Conservation (phyloP, 2,329 filamentous ascomycete genomes). For the Clarireedia sp. region DNA sequence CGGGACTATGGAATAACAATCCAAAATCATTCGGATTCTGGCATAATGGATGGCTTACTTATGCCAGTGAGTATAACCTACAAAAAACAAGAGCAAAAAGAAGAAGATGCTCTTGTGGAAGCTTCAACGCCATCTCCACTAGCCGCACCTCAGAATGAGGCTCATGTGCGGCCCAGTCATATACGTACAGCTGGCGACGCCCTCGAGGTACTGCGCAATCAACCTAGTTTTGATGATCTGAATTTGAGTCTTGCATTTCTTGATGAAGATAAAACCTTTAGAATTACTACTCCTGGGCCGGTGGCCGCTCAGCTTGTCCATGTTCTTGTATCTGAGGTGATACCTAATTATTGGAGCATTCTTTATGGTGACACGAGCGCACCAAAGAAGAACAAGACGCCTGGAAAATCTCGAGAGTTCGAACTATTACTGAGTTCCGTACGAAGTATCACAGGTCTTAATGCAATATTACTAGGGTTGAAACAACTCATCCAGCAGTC, state of each 20-base stretch:
- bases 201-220: slow-evolving; percentile 50
- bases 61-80: slow-evolving; percentile 39
- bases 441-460: slow-evolving; percentile 67
- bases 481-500: slow-evolving; percentile 50
- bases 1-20: neutral
- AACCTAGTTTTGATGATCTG: slow-evolving; percentile 55
- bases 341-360: slow-evolving; percentile 74
- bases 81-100: slow-evolving; percentile 13
- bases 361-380: slow-evolving; percentile 41
- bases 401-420: slow-evolving; percentile 29
- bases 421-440: slow-evolving; percentile 56
- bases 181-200: slow-evolving; percentile 37
- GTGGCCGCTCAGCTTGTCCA: slow-evolving; percentile 68
- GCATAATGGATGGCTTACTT: slow-evolving; percentile 41
- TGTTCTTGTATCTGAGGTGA: slow-evolving; percentile 62
- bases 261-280: slow-evolving; percentile 36
- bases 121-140: slow-evolving; percentile 11
- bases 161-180: neutral
- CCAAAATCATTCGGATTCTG: neutral
- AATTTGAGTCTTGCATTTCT: slow-evolving; percentile 47
- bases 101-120: slow-evolving; percentile 20
- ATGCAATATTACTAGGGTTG: slow-evolving; percentile 65
- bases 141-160: slow-evolving; percentile 10
- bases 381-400: slow-evolving; percentile 19
- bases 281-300: slow-evolving; percentile 56